Conservation (phyloP, 768 basidiomycete species). For the Lentinus tigrinus region DNA sequence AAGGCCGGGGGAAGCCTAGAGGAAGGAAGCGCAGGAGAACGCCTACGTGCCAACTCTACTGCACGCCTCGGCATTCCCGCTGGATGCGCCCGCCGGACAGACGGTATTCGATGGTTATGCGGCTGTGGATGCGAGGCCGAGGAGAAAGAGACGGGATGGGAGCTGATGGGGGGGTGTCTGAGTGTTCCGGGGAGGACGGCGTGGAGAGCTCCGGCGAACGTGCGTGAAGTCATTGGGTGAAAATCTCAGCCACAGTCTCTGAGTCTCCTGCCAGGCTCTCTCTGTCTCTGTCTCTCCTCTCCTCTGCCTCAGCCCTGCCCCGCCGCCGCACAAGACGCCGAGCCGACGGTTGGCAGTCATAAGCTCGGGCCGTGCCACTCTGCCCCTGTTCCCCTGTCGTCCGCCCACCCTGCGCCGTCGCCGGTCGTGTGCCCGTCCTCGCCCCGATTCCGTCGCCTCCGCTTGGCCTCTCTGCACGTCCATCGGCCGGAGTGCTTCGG, state of each 20-base stretch:
- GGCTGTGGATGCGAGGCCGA: background rate
- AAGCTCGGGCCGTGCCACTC: background rate
- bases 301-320: background rate
- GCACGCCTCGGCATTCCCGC: background rate
- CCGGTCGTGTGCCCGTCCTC: slow-evolving; percentile 4
- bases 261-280: background rate
- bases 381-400: background rate
- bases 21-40: background rate
- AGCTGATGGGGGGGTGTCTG: slow-evolving; percentile 9
- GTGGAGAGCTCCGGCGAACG: slow-evolving; percentile 46
- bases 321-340: background rate
- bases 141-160: slow-evolving; percentile 12
- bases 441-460: background rate
- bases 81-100: background rate
- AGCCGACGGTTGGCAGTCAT: slow-evolving; percentile 4
- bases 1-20: background rate
- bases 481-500: too few species aligned
- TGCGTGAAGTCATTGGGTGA: slow-evolving; percentile 40
- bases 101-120: background rate
- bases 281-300: background rate
- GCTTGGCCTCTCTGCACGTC: background rate
- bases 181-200: slow-evolving; percentile 12
- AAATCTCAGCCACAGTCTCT: background rate
- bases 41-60: background rate
- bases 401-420: background rate